Evolutionary conservation across 176 grass and related monocot species (phyloP).

Genomic region (Triticum urartu): DNA sequence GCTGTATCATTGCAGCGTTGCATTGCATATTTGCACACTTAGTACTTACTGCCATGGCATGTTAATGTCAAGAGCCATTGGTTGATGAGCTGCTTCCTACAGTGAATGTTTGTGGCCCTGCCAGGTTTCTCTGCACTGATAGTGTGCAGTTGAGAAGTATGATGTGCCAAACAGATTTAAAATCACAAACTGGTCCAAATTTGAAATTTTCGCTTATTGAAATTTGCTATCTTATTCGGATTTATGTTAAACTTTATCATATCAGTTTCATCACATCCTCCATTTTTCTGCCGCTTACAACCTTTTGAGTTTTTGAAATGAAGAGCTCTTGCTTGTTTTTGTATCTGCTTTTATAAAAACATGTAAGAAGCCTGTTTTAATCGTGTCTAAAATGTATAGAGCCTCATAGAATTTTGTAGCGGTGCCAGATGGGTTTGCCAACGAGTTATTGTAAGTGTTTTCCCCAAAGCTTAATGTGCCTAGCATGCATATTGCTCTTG

Average conservation of each 20-base stretch:
- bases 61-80: constrained; percentile 66
- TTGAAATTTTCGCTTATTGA: constrained; percentile 9
- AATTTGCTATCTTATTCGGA: not conserved
- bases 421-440: not conserved
- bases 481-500: constrained; percentile 14
- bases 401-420: not conserved
- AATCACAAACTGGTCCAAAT: not conserved
- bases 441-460: not conserved
- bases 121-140: constrained; percentile 98
- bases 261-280: not conserved
- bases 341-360: not conserved
- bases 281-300: not conserved
- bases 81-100: constrained; percentile 60
- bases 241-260: not conserved
- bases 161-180: constrained; percentile 55
- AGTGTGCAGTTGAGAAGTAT: constrained; percentile 98
- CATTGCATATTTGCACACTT: constrained; percentile 21
- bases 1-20: constrained; percentile 30
- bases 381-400: not conserved
- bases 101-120: constrained; percentile 57
- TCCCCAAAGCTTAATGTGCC: not conserved
- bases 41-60: constrained; percentile 69
- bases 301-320: not conserved
- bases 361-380: not conserved
- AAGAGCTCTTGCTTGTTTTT: not conserved